These are phyloP conservation scores for Leccinum subtestaceum DNA, from an alignment of 768 basidiomycete species.

Conservation along the genomic window DNA sequence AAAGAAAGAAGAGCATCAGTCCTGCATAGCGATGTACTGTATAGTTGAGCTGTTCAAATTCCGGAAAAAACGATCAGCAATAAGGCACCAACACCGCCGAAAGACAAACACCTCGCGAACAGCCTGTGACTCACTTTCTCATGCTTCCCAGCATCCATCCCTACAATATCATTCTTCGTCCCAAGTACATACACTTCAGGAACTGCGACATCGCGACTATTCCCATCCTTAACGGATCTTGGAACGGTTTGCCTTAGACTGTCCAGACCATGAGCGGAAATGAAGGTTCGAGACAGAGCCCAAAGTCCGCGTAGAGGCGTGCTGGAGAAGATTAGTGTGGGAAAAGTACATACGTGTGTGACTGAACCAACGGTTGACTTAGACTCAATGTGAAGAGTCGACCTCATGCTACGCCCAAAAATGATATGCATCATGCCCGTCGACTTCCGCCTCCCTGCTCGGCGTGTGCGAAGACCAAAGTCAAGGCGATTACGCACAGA, in stretches of 20 bases:
- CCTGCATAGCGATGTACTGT: slow-evolving; percentile 53
- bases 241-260: slow-evolving; percentile 31
- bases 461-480: slow-evolving; percentile 51
- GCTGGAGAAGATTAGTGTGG: slow-evolving; percentile 22
- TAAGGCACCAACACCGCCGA: background rate
- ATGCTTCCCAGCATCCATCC: slow-evolving; percentile 40
- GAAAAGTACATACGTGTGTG: slow-evolving; percentile 23
- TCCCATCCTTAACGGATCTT: slow-evolving; percentile 33
- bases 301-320: slow-evolving; percentile 14
- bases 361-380: slow-evolving; percentile 2
- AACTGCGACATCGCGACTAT: slow-evolving; percentile 43
- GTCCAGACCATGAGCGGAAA: slow-evolving; percentile 36
- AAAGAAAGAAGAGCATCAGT: slow-evolving; percentile 37
- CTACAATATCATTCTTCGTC: slow-evolving; percentile 48
- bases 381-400: too few species aligned
- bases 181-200: slow-evolving; percentile 42
- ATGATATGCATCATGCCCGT: background rate
- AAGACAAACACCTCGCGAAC: background rate
- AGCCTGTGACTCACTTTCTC: slow-evolving; percentile 37
- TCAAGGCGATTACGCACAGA: slow-evolving; percentile 52
- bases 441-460: slow-evolving; percentile 42
- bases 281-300: slow-evolving; percentile 21
- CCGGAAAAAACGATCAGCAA: background rate
- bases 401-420: too few species aligned
- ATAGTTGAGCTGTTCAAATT: slow-evolving; percentile 42